Conservation (phyloP, 2,329 filamentous ascomycete genomes). For the Fonsecaea nubica region DNA sequence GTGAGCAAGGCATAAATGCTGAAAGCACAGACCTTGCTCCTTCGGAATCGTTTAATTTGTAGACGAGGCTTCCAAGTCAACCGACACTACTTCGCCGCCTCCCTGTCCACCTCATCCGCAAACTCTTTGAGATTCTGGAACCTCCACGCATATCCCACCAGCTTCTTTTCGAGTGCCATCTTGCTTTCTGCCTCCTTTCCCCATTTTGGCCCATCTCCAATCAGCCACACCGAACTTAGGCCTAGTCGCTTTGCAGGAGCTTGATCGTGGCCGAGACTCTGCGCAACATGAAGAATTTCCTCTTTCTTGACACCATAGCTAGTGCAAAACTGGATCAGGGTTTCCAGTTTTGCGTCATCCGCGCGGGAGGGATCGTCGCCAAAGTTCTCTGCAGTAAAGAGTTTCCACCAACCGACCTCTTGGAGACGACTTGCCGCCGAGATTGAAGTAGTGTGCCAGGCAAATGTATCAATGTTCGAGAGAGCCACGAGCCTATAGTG, state of each 20-base stretch:
- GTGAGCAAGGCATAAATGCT: not conserved
- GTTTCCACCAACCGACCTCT: slow-evolving; percentile 54
- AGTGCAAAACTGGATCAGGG: slow-evolving; percentile 61
- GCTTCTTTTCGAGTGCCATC: slow-evolving; percentile 38
- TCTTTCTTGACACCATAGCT: slow-evolving; percentile 62
- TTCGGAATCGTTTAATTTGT: not conserved
- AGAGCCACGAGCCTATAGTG: slow-evolving; percentile 63
- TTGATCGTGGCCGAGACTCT: slow-evolving; percentile 72
- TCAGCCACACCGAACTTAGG: slow-evolving; percentile 65
- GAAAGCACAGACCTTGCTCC: not conserved
- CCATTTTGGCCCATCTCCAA: slow-evolving; percentile 39
- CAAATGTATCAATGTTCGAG: slow-evolving; percentile 63
- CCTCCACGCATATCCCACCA: slow-evolving; percentile 39
- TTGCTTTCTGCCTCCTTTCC: slow-evolving; percentile 38
- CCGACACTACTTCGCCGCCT: not conserved
- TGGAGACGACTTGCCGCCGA: slow-evolving; percentile 66
- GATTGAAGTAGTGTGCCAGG: slow-evolving; percentile 51
- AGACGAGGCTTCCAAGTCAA: not conserved
- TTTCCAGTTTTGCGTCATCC: slow-evolving; percentile 39
- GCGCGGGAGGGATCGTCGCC: slow-evolving; percentile 60
- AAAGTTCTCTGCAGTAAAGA: slow-evolving; percentile 71
- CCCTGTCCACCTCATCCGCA: slow-evolving; percentile 29
- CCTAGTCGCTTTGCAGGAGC: slow-evolving; percentile 67
- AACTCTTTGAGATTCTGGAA: slow-evolving; percentile 36
- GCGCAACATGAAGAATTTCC: slow-evolving; percentile 70